A percentile compares a stretch with the other conserved stretches of the same genome.
phyloP scores from a whole-genome alignment of 169 alveolate genomes.

The Eimeria necatrix region DNA sequence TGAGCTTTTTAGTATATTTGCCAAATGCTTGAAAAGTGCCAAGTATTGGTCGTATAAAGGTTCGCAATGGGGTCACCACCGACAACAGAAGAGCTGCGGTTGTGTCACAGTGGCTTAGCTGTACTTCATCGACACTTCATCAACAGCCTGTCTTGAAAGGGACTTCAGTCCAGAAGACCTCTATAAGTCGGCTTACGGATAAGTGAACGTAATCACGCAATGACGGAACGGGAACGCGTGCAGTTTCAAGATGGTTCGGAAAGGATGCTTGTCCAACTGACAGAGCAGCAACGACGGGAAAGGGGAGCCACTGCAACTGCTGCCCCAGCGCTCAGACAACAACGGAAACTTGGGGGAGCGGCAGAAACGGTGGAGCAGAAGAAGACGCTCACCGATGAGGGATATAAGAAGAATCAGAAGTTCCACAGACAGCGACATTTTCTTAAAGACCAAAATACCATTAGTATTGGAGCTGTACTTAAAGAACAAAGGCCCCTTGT shows the following conservation, averaged over 20 bases:
- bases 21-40: background rate
- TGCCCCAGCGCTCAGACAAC: background rate
- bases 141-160: background rate
- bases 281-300: conserved; percentile 41
- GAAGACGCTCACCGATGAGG: conserved; percentile 7
- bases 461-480: conserved; percentile 56
- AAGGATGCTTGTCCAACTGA: conserved; percentile 9
- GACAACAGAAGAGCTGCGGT: background rate
- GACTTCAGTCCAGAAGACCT: background rate
- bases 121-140: background rate
- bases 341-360: background rate
- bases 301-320: conserved; percentile 40
- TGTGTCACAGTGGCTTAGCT: background rate
- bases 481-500: conserved; percentile 33
- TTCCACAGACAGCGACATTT: conserved; percentile 10
- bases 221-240: conserved; percentile 6
- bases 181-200: background rate
- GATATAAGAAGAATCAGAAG: conserved; percentile 24
- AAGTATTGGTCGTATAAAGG: background rate
- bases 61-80: background rate
- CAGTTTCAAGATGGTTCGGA: conserved; percentile 45
- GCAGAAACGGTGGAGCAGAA: background rate
- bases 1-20: too few relatives aligned
- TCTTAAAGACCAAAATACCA: conserved; percentile 30
- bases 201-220: background rate